Evolutionary conservation across 1,284 basidiomycete species (phyloP).

Genomic region (Cryptococcus amylolentus): DNA sequence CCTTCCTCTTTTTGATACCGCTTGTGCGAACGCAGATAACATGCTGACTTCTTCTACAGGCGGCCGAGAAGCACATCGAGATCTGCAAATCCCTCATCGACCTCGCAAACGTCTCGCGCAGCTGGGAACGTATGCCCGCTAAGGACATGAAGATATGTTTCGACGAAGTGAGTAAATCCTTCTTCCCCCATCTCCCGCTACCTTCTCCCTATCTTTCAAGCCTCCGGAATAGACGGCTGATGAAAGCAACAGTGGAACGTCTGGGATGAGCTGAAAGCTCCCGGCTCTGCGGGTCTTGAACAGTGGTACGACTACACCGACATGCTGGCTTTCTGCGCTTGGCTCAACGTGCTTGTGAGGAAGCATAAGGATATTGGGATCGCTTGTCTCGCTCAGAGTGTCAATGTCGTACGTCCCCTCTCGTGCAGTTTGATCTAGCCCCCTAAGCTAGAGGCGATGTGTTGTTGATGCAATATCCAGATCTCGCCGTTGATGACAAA

Average conservation of each 20-base stretch:
- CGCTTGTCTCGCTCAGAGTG: constrained; percentile 63
- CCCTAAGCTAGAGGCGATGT: neutral
- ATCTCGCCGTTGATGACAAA: constrained; percentile 43
- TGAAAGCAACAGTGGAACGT: constrained; percentile 24
- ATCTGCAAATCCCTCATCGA: constrained; percentile 50
- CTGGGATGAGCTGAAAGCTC: constrained; percentile 50
- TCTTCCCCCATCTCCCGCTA: neutral
- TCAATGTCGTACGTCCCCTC: constrained; percentile 37
- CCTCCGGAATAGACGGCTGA: constrained; percentile 35
- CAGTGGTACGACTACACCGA: constrained; percentile 62
- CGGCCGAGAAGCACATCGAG: constrained; percentile 50
- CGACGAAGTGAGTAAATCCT: constrained; percentile 45
- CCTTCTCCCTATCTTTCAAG: neutral
- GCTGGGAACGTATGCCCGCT: constrained; percentile 21
- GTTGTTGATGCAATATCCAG: constrained; percentile 8
- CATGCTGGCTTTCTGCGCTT: constrained; percentile 59
- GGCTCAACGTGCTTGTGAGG: constrained; percentile 63
- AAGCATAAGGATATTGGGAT: constrained; percentile 61
- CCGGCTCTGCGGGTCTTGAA: constrained; percentile 55
- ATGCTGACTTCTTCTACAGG: constrained; percentile 17
- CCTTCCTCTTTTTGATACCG: neutral
- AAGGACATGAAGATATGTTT: constrained; percentile 52
- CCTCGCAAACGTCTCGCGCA: constrained; percentile 42
- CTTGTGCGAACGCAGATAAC: neutral
- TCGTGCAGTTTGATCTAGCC: neutral